Evolutionary conservation across 208 protist genomes (phyloP), one percentile per base, ranked within the genome.

Genomic region (Acanthamoeba healyi): DNA sequence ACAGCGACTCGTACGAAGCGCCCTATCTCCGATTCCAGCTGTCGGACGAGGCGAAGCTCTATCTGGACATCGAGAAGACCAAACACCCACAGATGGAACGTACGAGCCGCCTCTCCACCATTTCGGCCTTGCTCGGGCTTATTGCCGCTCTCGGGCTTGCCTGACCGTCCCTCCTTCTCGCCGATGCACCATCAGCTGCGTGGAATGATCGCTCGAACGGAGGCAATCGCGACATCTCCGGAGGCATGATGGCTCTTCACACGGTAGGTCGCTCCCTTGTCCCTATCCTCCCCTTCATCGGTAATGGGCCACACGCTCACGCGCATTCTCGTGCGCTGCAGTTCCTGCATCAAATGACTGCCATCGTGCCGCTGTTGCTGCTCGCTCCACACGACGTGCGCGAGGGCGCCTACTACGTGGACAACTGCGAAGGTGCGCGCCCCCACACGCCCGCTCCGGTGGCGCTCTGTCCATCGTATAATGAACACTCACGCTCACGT

Each of bases 261-360:
- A 79, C 70, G 70, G 70, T 79, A 46, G 4, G 65, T 32, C 36
- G 29, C 12, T 74, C 19, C 4, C 29, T 10, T 34, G 65, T 38
- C n/a, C n/a, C n/a, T n/a, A n/a, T n/a, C n/a, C n/a, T n/a, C 44
- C 51, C 51, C 51, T 56, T 65, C 58, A 5, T n/a, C 26, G 58
- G 6, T 22, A 2, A 26, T 65, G 1, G n/a, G 26, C 29, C 56
- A 63, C 56, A n/a, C 54, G 49, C 49, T 54, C 49, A 22, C 49
- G 49, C 49, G 4, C 14, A 54, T 10, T 14, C 29, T 70, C 29
- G 29, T 24, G 24, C 17, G 12, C 22, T n/a, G 24, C 42, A 88
- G 79, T 88, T 88, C 15, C 34, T 88, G 40, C 79, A 88, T 29
- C 79, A 88, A 22, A 19, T 88, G 6, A 88, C 51, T 7, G 79